phyloP scores from a whole-genome alignment of 345 rosid species.

The Boechera stricta region DNA sequence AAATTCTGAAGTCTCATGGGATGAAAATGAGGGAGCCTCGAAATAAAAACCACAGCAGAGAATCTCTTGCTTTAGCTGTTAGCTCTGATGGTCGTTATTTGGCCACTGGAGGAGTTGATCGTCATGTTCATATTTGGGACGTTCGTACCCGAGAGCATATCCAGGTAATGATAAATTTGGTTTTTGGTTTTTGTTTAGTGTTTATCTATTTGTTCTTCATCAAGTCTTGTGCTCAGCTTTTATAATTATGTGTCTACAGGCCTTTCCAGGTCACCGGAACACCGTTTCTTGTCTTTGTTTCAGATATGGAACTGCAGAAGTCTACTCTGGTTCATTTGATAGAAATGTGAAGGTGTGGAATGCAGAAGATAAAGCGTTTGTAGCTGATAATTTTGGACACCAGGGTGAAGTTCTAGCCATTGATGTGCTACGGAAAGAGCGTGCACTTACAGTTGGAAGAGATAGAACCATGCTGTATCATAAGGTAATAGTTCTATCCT shows the following conservation, averaged over 20 bases:
- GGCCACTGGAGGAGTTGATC: slow-evolving; percentile 93
- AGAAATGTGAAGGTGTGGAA: slow-evolving; percentile 88
- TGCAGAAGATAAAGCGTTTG: slow-evolving; percentile 82
- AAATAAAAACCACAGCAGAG: slow-evolving; percentile 71
- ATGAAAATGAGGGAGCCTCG: slow-evolving; percentile 74
- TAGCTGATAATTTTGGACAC: slow-evolving; percentile 79
- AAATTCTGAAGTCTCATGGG: slow-evolving; percentile 72
- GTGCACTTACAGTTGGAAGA: slow-evolving; percentile 80
- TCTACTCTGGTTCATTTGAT: slow-evolving; percentile 98
- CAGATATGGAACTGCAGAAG: slow-evolving; percentile 83
- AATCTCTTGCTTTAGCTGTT: slow-evolving; percentile 80
- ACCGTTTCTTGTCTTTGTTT: slow-evolving; percentile 86
- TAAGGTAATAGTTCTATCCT: slow-evolving; percentile 41
- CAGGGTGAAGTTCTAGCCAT: slow-evolving; percentile 77
- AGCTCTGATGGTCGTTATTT: slow-evolving; percentile 92
- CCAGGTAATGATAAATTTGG: slow-evolving; percentile 56
- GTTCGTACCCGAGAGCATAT: slow-evolving; percentile 79
- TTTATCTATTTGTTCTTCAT: background rate
- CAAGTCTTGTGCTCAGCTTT: slow-evolving; percentile 8
- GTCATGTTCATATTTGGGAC: slow-evolving; percentile 98
- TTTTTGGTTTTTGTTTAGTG: background rate
- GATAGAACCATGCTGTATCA: slow-evolving; percentile 81
- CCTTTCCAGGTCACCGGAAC: slow-evolving; percentile 90
- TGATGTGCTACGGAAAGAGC: slow-evolving; percentile 81
- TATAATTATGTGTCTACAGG: slow-evolving; percentile 57